These are phyloP conservation scores for Elsinoe fawcettii DNA, from an alignment of 2,329 filamentous ascomycete species.

Conservation along the genomic window DNA sequence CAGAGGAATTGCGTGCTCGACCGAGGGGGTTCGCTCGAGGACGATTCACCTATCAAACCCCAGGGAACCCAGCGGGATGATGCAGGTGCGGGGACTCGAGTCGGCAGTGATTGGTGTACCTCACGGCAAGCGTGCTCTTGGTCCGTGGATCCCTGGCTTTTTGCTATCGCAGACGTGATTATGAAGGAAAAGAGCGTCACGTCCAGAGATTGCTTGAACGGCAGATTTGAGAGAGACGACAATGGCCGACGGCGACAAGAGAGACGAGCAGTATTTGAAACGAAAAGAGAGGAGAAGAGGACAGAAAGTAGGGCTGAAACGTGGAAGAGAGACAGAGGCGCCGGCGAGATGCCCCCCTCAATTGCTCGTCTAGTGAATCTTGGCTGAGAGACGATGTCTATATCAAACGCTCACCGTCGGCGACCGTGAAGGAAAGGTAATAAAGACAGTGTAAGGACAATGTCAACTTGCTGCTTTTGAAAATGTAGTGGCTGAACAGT, in stretches of 20 bases:
- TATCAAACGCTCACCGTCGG: not conserved
- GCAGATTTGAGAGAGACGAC: not conserved
- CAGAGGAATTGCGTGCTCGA: slow-evolving; percentile 15
- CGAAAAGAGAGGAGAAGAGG: not conserved
- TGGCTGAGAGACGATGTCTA: not conserved
- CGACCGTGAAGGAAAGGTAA: not conserved
- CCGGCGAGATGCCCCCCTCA: slow-evolving; percentile 1
- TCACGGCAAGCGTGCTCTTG: not conserved
- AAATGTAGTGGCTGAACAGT: slow-evolving; percentile 5
- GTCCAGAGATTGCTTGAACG: not conserved
- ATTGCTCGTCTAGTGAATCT: not conserved
- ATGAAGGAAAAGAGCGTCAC: not conserved
- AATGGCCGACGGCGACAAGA: not conserved
- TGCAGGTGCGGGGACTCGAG: slow-evolving; percentile 11
- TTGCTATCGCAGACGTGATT: slow-evolving; percentile 10
- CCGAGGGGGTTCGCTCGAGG: not conserved
- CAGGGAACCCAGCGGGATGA: slow-evolving; percentile 1
- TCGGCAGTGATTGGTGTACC: slow-evolving; percentile 9
- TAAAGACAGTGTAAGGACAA: not conserved
- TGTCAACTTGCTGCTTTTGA: not conserved
- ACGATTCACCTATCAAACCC: slow-evolving; percentile 9
- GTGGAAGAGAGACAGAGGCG: not conserved
- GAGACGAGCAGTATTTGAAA: not conserved
- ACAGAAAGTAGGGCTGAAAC: not conserved
- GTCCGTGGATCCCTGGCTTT: not conserved